Conservation (phyloP, 2,329 filamentous ascomycete genomes). For the Arthrocladium fulminans region DNA sequence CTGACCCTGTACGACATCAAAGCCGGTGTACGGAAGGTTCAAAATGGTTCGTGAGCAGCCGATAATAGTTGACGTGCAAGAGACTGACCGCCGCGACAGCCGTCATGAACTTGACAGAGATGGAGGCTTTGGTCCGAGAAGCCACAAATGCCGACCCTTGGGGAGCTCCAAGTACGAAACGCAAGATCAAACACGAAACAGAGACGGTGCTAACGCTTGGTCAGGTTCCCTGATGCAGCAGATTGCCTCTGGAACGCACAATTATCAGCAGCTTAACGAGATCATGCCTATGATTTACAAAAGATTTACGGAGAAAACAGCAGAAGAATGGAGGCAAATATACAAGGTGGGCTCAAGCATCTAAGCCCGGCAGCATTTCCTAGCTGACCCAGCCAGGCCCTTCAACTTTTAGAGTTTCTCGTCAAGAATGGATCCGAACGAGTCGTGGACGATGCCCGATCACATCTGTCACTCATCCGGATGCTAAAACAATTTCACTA, state of each 20-base stretch:
- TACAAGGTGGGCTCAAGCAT: constrained; percentile 61
- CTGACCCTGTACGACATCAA: constrained; percentile 92
- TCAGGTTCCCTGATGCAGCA: constrained; percentile 86
- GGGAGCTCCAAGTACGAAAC: constrained; percentile 48
- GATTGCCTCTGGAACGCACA: constrained; percentile 95
- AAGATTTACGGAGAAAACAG: constrained; percentile 94
- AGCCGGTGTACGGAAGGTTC: constrained; percentile 86
- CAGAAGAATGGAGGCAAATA: constrained; percentile 98
- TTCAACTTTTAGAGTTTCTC: constrained; percentile 92
- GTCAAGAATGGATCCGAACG: constrained; percentile 97
- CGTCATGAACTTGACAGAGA: constrained; percentile 96
- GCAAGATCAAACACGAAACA: not conserved
- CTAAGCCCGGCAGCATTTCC: not conserved
- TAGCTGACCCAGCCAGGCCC: constrained; percentile 37
- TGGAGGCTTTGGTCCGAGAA: constrained; percentile 76
- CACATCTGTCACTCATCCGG: constrained; percentile 88
- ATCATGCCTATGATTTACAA: constrained; percentile 99
- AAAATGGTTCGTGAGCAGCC: constrained; percentile 64
- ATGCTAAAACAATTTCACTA: constrained; percentile 98
- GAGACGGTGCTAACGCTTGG: not conserved
- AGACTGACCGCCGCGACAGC: constrained; percentile 43
- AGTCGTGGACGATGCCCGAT: constrained; percentile 92
- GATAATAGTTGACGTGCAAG: not conserved
- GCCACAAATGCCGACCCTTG: constrained; percentile 99
- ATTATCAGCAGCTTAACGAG: constrained; percentile 95